Base-by-base conservation (phyloP, 139 green algal species). In the Volvox reticuliferus region DNA sequence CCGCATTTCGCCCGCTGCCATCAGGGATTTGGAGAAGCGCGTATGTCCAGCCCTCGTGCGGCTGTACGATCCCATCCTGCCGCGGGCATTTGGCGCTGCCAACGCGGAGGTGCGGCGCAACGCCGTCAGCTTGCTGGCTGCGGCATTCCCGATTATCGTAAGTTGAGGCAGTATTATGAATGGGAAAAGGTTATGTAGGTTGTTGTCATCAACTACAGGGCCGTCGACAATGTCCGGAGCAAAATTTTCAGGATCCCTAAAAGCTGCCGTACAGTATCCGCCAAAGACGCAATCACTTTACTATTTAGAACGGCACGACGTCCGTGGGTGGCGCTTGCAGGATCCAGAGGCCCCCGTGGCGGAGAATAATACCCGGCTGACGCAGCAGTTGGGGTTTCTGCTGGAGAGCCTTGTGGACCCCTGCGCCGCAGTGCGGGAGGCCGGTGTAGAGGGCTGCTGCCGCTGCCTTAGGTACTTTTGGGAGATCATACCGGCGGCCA, bases 41-140 rank as follows among this genome's bases (percentile, higher is more conserved):
- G 92, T 98, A 26, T 96, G 97, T 78, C 91, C 92, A 32, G 88
- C 97, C 93, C 94, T 99, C 79, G 87, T 97, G 89, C 93, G 96
- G n/a, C 91, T 98, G 63, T 98, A 98, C 81, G 92, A 96, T 91
- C 97, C 97, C 0, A 95, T 99, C 90, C 91, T 99, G 32, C 98
- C 98, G 80, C 89, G 95, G 0, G 93, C 92, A 0, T 91, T 98
- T 69, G 90, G 92, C 1, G 97, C 95, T 0, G 94, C 96, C 73
- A 99, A 98, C 91, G 76, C 94, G 0, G 92, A 84, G 12, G 95
- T 99, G 37, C 95, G 97, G 0, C 91, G 94, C 87, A 98, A 98
- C 68, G 94, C 96, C 17, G 88, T 98, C 88, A 79, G 94, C 62
- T 87, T 98, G 36, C 88, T 99, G 55, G 62, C 95, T 14, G 96